Base-by-base conservation (phyloP, 768 basidiomycete genomes). In the Russula compacta region DNA sequence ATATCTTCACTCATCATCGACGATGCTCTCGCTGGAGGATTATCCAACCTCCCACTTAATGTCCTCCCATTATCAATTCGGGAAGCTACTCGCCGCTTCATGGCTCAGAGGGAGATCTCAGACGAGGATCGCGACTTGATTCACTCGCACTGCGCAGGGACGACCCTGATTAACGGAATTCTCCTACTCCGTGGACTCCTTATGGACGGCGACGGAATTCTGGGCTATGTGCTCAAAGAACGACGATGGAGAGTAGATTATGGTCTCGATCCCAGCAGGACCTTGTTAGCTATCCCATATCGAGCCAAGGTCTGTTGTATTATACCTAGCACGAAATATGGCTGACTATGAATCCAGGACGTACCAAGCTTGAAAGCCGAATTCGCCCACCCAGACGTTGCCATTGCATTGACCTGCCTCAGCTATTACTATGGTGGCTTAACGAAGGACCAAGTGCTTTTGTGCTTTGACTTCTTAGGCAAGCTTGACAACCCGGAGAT, bases 201-300 rank as follows among this genome's bases (percentile, higher is more conserved):
- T 36, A 75, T 71, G 0, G 68, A 71, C 1, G 40, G 33, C 17
- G 46, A 53, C 8, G 77, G 76, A 0, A 73, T 83, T 9, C 69
- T 83, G 1, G 42, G 68, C 2, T 75, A 75, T 50, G 68, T 69
- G 0, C 67, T 83, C 0, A 68, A 66, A 35, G 70, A 74, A 17
- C 73, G 71, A 49, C 74, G 79, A 11, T 82, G 79, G 79, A 67
- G 81, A 35, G 81, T 82, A 0, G 77, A 82, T 48, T 83, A 79
- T 62, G 81, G 81, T 2, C 73, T 80, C 5, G 77, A 78, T 50
- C 65, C 65, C 2, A 61, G 49, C 6, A 74, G 81, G 4, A 74
- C 79, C 1, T 68, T 77, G 63, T 72, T 82, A 1, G 80, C 81
- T 1, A 80, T 82, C 0, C 81, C 81, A 0, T 82, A 79, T 57